Evolutionary conservation across 2,329 filamentous ascomycete genomes (phyloP).

Genomic region (Lachnellula occidentalis): DNA sequence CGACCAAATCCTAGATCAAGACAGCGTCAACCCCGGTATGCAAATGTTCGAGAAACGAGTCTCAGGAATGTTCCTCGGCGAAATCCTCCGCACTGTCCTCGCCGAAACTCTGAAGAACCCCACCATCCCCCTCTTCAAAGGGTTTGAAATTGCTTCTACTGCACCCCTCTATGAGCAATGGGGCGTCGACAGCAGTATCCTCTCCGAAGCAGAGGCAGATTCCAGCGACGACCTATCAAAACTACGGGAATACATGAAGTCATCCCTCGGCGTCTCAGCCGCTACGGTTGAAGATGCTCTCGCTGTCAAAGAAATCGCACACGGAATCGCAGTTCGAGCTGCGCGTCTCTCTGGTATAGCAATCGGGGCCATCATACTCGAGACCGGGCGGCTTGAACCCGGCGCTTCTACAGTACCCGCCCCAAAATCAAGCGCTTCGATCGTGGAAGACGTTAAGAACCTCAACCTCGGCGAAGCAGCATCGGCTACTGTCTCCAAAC

Average conservation of each 20-base stretch:
- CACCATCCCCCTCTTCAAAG: slow-evolving; percentile 65
- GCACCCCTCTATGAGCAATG: slow-evolving; percentile 72
- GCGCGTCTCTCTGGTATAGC: slow-evolving; percentile 84
- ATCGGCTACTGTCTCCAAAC: slow-evolving; percentile 23
- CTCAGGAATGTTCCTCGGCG: slow-evolving; percentile 96
- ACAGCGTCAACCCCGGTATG: slow-evolving; percentile 84
- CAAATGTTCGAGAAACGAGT: slow-evolving; percentile 99
- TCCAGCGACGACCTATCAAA: slow-evolving; percentile 64
- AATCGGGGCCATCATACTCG: slow-evolving; percentile 76
- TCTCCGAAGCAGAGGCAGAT: slow-evolving; percentile 83
- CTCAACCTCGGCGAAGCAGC: slow-evolving; percentile 23
- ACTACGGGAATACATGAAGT: slow-evolving; percentile 73
- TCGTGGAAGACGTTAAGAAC: slow-evolving; percentile 25
- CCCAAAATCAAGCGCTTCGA: slow-evolving; percentile 21
- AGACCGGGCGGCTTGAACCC: slow-evolving; percentile 65
- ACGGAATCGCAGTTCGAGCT: slow-evolving; percentile 80
- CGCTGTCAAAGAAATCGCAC: slow-evolving; percentile 77
- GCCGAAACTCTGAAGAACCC: slow-evolving; percentile 66
- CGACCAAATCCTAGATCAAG: slow-evolving; percentile 71
- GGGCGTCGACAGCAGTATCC: slow-evolving; percentile 86
- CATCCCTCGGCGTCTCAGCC: slow-evolving; percentile 68
- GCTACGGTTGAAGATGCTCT: slow-evolving; percentile 78
- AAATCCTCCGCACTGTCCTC: slow-evolving; percentile 78
- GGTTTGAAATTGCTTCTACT: slow-evolving; percentile 67
- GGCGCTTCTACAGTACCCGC: slow-evolving; percentile 7